Base-by-base conservation (phyloP, 495 filamentous ascomycete species). In the Penicillium taxi region DNA sequence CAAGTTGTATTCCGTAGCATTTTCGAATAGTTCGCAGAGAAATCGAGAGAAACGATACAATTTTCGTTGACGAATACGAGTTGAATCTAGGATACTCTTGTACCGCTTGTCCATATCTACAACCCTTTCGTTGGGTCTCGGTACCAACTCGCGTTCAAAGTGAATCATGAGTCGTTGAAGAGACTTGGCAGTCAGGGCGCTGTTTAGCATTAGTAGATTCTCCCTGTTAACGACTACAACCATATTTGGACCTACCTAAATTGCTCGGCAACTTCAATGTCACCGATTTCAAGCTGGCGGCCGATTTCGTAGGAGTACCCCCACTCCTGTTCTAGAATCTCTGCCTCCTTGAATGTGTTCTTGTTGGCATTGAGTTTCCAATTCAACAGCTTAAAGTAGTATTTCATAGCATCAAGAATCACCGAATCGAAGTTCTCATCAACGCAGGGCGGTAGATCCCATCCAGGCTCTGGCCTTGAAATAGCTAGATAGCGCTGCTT, bases 331-430 rank as follows among this genome's bases (percentile, higher is more conserved):
- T 95, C 90, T 20, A 98, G 64, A 43, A 98, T 85, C 61, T 98
- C 91, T 9, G 91, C 91, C 52, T 96, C 91, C 55, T 96, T 96
- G 73, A 96, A 96, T 0, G 91, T 95, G 60, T 96, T 98, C 56
- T 94, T 96, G 64, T 96, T 96, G 28, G 87, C 85, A 53, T 86
- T 87, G 29, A 98, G 67, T 55, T 96, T 96, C 84, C 88, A 95
- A 49, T 94, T 94, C 34, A 98, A 68, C 65, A 98, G 82, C 47
- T 86, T 84, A 69, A 98, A 96, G 56, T 96, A 98, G 56, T 94
- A 96, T 53, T 88, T 93, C 45, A 98, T 70, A 1, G 90, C 90
- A 54, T 96, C 89, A 33, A 98, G 59, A 5, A 96, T 86, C n/a
- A 91, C 85, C n/a, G 77, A 72, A 52, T 98, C 91, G 50, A 96